Percentiles rank a stretch among this genome's conserved stretches.
Evolutionary conservation across 441 rosid genomes (phyloP).

Genomic region (Dalechampia spathulata): DNA sequence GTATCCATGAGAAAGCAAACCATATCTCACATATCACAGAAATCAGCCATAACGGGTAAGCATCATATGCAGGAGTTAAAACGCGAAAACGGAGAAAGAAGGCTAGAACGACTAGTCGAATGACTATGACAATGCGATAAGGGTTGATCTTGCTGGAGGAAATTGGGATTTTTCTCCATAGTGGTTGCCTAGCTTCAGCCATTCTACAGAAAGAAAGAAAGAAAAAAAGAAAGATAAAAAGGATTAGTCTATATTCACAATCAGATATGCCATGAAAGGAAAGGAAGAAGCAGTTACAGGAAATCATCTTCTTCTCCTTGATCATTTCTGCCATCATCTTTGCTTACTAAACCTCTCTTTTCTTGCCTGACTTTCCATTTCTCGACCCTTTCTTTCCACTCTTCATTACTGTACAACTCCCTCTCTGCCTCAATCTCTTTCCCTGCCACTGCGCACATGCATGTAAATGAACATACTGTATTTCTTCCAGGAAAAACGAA

Average conservation of each 20-base stretch:
- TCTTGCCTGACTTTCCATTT: conserved; percentile 85
- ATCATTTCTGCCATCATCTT: conserved; percentile 47
- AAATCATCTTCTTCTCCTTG: conserved; percentile 67
- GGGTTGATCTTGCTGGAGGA: conserved; percentile 85
- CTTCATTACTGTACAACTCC: conserved; percentile 52
- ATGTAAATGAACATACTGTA: background rate
- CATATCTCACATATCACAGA: conserved; percentile 87
- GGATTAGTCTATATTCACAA: background rate
- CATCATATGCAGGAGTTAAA: conserved; percentile 76
- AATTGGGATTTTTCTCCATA: conserved; percentile 76
- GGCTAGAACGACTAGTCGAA: conserved; percentile 53
- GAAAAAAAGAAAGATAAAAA: background rate
- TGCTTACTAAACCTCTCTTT: conserved; percentile 65
- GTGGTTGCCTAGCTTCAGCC: conserved; percentile 91
- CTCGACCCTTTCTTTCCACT: conserved; percentile 87
- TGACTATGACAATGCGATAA: conserved; percentile 75
- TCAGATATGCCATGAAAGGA: background rate
- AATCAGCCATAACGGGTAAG: conserved; percentile 80
- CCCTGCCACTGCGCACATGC: conserved; percentile 34
- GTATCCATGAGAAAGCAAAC: conserved; percentile 93
- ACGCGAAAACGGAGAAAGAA: conserved; percentile 87
- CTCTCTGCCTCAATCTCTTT: conserved; percentile 70
- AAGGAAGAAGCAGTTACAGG: conserved; percentile 35
- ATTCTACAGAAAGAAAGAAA: conserved; percentile 32
- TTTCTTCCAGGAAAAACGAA: background rate